phyloP scores from a whole-genome alignment of 805 yeast genomes.

The Blastobotrys chiropterorum region DNA sequence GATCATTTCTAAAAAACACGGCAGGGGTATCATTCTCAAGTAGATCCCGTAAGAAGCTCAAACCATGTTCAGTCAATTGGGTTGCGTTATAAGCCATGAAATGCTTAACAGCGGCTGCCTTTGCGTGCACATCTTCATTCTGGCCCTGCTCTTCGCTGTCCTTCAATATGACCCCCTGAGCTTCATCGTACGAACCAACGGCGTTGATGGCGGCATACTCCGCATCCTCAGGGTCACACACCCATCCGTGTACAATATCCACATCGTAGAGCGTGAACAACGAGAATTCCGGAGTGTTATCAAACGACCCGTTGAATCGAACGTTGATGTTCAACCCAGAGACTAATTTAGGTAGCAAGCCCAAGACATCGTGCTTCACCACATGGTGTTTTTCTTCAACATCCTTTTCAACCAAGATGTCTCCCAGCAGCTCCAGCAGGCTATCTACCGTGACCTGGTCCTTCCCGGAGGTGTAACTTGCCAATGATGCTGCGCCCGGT shows the following conservation, averaged over 20 bases:
- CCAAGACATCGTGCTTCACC: constrained; percentile 37
- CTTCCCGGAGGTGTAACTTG: constrained; percentile 30
- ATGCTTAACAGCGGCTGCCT: constrained; percentile 26
- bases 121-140: constrained; percentile 17
- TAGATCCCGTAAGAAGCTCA: constrained; percentile 39
- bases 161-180: constrained; percentile 52
- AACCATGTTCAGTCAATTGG: constrained; percentile 70
- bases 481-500: constrained; percentile 19
- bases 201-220: constrained; percentile 33
- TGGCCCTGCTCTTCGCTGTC: constrained; percentile 33
- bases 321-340: constrained; percentile 73
- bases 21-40: constrained; percentile 51
- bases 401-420: constrained; percentile 28
- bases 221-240: constrained; percentile 39
- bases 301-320: constrained; percentile 55
- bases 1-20: constrained; percentile 84
- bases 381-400: constrained; percentile 12
- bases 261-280: constrained; percentile 56
- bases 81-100: constrained; percentile 61
- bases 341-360: constrained; percentile 55
- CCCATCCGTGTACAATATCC: constrained; percentile 80
- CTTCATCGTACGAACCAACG: constrained; percentile 47
- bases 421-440: constrained; percentile 47
- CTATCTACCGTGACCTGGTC: constrained; percentile 33
- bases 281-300: constrained; percentile 44